Evolutionary conservation across 352 stramenopile species (phyloP).

Genomic region (Phytophthora pinifolia): DNA sequence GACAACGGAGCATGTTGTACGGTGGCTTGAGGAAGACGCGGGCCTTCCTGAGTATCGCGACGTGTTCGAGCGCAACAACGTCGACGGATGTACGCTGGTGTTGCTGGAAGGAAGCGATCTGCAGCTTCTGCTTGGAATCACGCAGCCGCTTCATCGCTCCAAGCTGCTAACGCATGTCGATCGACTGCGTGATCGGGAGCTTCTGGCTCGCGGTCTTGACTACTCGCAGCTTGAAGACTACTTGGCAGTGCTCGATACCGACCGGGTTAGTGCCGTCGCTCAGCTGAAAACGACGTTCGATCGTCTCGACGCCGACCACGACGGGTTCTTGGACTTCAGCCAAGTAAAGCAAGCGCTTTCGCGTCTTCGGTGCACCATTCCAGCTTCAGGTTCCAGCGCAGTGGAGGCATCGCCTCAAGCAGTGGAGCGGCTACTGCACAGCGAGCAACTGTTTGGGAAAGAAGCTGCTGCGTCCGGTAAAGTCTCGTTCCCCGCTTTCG

Average conservation of each 20-base stretch:
- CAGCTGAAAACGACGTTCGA: constrained; percentile 75
- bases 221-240: constrained; percentile 78
- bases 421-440: constrained; percentile 41
- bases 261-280: constrained; percentile 63
- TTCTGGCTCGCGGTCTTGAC: constrained; percentile 59
- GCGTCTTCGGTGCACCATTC: constrained; percentile 32
- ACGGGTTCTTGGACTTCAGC: constrained; percentile 56
- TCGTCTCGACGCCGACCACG: constrained; percentile 55
- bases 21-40: constrained; percentile 53
- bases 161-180: constrained; percentile 60
- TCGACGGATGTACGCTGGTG: constrained; percentile 68
- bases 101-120: constrained; percentile 61
- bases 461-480: constrained; percentile 21
- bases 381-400: not conserved
- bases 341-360: constrained; percentile 49
- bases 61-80: constrained; percentile 49
- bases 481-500: constrained; percentile 58
- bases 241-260: constrained; percentile 63
- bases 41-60: constrained; percentile 53
- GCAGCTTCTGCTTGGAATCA: constrained; percentile 61
- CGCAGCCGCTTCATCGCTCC: constrained; percentile 56
- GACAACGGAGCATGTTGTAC: constrained; percentile 46
- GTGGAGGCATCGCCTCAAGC: constrained; percentile 29
- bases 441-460: constrained; percentile 27
- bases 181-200: constrained; percentile 58